Evolutionary conservation across 352 stramenopile genomes (phyloP), one percentile per base, ranked within the genome.

Genomic region (Phytophthora fragariae): DNA sequence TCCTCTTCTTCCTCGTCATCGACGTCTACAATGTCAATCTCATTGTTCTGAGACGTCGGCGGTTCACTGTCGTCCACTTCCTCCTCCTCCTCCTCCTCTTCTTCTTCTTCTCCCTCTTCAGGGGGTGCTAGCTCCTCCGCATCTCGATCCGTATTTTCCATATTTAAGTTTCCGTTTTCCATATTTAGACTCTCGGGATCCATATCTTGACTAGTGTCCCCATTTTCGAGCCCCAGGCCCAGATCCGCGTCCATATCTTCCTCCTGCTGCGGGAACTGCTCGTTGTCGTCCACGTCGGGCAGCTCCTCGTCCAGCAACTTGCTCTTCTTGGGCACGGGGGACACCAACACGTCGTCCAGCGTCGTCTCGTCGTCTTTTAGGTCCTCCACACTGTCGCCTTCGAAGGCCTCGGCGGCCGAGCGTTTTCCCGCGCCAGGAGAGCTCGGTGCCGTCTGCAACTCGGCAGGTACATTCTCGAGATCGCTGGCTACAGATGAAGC

Each of bases 301-400:
- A 88, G 73, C 27, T 85, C 74, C 6, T 62, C 70, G 57, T 86
- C 81, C 39, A 88, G 59, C 33, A 84, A 35, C 14, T 83, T 84
- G 49, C 60, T 77, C 69, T 82, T 86, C 66, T 92, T 92, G 14
- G 62, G 29, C 58, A 76, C n/a, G 9, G 81, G 80, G 21, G 81
- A 84, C 61, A 85, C 75, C 57, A 89, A 59, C 15, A 92, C 83
- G 70, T 92, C 85, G 75, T 92, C 85, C 64, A 91, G 74, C 50
- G 82, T 91, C 69, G 85, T 92, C 24, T 72, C 37, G 9, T 59
- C 68, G 60, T 77, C 74, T 14, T 70, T 70, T 7, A 78, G 31
- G 61, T 80, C 73, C 21, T 76, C 73, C 1, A 74, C 58, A 33
- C 56, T 70, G 50, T 72, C 62, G 24, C 21, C 55, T 2, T 76